Evolutionary conservation across 371 early-diverging fungal species (phyloP).

Genomic region (Apophysomyces variabilis): DNA sequence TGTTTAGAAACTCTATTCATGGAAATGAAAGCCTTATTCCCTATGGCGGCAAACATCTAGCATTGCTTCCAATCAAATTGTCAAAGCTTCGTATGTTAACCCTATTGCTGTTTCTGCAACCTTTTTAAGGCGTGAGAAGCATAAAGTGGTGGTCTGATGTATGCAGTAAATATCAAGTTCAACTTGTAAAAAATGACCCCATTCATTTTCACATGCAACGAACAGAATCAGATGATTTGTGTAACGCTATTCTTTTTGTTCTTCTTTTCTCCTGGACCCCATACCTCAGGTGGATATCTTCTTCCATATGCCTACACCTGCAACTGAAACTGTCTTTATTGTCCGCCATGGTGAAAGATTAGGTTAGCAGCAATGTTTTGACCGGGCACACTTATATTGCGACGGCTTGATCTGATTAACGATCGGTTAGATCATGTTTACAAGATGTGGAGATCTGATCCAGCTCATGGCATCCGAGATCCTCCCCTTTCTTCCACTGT

Average conservation of each 20-base stretch:
- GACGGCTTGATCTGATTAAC: neutral
- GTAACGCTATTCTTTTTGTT: conserved; percentile 3
- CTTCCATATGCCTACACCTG: conserved; percentile 14
- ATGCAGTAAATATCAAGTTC: no score
- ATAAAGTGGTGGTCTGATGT: no score
- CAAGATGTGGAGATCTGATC: conserved; percentile 48
- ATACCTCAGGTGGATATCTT: neutral
- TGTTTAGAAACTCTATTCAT: no score
- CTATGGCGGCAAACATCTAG: no score
- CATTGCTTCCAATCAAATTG: no score
- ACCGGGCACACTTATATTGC: neutral
- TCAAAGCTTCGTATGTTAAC: no score
- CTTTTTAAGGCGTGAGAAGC: no score
- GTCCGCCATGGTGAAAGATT: conserved; percentile 35
- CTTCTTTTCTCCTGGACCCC: conserved; percentile 7
- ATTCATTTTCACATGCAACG: neutral
- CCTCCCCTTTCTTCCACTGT: conserved; percentile 42
- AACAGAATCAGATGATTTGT: conserved; percentile 5
- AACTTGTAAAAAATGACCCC: no score
- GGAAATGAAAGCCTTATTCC: no score
- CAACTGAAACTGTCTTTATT: conserved; percentile 24
- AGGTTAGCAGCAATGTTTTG: conserved; percentile 14
- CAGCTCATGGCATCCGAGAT: conserved; percentile 45
- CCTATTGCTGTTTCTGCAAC: no score
- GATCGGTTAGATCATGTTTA: conserved; percentile 36